Base-by-base conservation (phyloP, 306 rosid species). In the Trifolium repens region DNA sequence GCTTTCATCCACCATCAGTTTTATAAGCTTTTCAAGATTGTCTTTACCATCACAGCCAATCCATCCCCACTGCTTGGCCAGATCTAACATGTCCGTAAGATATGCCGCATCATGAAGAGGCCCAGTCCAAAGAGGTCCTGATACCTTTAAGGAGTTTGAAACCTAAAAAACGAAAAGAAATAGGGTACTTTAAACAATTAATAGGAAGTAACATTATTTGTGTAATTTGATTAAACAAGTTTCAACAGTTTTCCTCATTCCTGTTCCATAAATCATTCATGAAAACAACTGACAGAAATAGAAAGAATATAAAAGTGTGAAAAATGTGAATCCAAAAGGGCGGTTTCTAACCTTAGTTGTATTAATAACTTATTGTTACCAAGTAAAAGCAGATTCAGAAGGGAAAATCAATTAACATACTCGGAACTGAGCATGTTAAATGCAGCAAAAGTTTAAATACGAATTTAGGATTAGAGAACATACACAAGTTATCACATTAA, bases 41-140 rank as follows among this genome's bases (percentile, higher is more conserved):
- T 87, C 87, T 82, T 77, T 83, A n/a, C 86, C 64, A 34, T 72
- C 96, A 74, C 79, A 78, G 16, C 86, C 87, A 49, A 87, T 80
- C 97, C 97, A 94, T 77, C 85, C 92, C 99, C 94, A 86, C 64
- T 87, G 85, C 85, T 84, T 82, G 27, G 97, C 99, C 67, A 92
- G 80, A 67, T 82, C 64, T 69, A 88, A 80, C 96, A 94, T 89
- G 44, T 90, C 96, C 76, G 68, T 79, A 14, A 89, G 84, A 81
- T 78, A 89, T 17, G 88, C 79, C 15, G 89, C 82, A 63, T 87
- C 80, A 43, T 94, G 99, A 59, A 94, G 93, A 76, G 96, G 93
- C 22, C 98, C 98, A 8, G 96, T 90, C 98, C 98, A 94, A 64
- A 94, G 98, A 61, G 98, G 99, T 63, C 97, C 99, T 7, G 93